Conservation (phyloP, 768 basidiomycete genomes). For the Pleurotus pulmonarius region DNA sequence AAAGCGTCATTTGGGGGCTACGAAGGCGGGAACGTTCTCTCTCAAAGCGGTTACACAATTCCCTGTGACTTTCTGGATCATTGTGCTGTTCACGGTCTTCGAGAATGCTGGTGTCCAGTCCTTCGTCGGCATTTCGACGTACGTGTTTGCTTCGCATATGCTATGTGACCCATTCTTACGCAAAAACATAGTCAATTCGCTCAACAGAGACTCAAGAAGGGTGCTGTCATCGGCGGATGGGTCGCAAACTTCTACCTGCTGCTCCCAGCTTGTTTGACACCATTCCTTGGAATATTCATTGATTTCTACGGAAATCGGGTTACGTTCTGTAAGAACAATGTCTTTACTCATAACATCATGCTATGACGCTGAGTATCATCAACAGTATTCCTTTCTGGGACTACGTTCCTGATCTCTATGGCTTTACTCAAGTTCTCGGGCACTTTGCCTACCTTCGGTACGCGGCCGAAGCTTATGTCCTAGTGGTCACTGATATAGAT, state of each 20-base stretch:
- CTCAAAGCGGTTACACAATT: slow-evolving; percentile 27
- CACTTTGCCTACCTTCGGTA: slow-evolving; percentile 32
- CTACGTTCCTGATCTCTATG: slow-evolving; percentile 38
- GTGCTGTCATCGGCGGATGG: slow-evolving; percentile 41
- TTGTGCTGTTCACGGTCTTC: slow-evolving; percentile 33
- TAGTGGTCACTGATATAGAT: no score
- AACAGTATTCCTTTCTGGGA: slow-evolving; percentile 34
- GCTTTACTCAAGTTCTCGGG: slow-evolving; percentile 34
- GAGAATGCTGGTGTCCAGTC: slow-evolving; percentile 41
- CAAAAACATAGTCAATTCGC: slow-evolving; percentile 30
- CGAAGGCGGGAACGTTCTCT: slow-evolving; percentile 23
- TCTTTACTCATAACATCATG: background rate
- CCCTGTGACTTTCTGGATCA: slow-evolving; percentile 37
- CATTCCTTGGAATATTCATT: slow-evolving; percentile 37
- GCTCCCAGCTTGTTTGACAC: slow-evolving; percentile 34
- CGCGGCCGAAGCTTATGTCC: background rate
- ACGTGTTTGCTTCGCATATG: slow-evolving; percentile 7
- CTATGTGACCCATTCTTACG: no score
- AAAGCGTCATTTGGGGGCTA: slow-evolving; percentile 20
- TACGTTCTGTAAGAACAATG: slow-evolving; percentile 27
- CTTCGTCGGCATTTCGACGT: slow-evolving; percentile 42
- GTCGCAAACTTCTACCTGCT: slow-evolving; percentile 39
- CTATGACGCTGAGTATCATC: no score
- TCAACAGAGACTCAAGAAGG: slow-evolving; percentile 36
- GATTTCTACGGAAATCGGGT: slow-evolving; percentile 35